Evolutionary conservation across 192 early-diverging fungal genomes (phyloP), one percentile per base, ranked within the genome.

Genomic region (Podila clonocystis): DNA sequence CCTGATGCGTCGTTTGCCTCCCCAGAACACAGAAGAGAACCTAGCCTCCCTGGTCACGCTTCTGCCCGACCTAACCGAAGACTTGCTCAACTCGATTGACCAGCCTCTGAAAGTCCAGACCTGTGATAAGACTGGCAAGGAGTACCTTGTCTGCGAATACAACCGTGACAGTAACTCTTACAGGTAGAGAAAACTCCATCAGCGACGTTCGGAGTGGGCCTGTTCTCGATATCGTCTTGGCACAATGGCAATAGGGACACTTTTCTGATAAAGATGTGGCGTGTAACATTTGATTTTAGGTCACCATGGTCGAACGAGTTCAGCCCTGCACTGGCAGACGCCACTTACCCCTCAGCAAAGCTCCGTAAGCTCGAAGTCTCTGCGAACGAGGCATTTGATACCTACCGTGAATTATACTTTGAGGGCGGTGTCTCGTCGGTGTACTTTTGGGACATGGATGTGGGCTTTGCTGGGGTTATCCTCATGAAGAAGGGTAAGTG

Each of bases 301-400:
- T 99, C 98, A 19, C 98, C 98, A 50, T 98, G 97, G 97, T 95
- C 95, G 22, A 96, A 97, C 78, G 91, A 96, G 68, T 99, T 95
- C 80, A 93, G 96, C 48, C 97, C 97, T 50, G 89, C 93, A 31
- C 82, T 94, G 74, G 71, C 80, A 24, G 98, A 98, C 68, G 95
- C 91, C 45, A 87, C 85, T 29, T 74, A 91, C 38, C 97, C 98
- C 8, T 94, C 95, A 5, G 65, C 90, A 17, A 87, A 90, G 48
- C 88, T 97, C 70, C 93, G 97, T 36, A 95, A 94, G 79, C 91
- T 99, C 12, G 98, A 99, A 73, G 69, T 94, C 30, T 83, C 91
- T 5, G 95, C 96, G 36, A 99, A 99, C 85, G 97, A 96, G 34
- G 98, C 98, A 4, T 99, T 99, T 64, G 90, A 92, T 75, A 97